Conservation (phyloP, 2,329 filamentous ascomycete genomes). For the Tolypocladium album region DNA sequence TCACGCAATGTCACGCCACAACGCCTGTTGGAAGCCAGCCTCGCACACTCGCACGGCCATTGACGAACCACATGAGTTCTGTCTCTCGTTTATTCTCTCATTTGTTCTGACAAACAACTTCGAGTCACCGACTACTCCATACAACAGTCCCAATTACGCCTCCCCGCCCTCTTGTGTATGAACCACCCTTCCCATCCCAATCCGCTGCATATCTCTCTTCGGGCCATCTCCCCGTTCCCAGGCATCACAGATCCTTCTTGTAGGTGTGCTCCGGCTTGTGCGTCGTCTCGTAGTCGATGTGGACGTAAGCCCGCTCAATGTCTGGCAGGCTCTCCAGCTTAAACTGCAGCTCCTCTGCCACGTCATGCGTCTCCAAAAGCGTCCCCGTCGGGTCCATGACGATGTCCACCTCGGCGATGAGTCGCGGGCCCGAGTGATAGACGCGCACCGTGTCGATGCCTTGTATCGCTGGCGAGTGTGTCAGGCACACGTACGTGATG, state of each 20-base stretch:
- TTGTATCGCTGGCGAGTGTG: constrained; percentile 69
- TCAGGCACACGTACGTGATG: constrained; percentile 86
- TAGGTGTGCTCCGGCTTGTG: constrained; percentile 76
- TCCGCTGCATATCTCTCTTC: too few relatives aligned
- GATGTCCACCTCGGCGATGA: constrained; percentile 92
- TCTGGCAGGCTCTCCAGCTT: constrained; percentile 89
- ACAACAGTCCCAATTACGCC: not conserved
- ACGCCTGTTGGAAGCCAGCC: not conserved
- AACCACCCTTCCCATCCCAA: not conserved
- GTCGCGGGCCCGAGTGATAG: constrained; percentile 78
- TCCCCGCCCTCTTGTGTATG: not conserved
- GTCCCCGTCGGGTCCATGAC: constrained; percentile 74
- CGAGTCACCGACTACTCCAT: too few relatives aligned
- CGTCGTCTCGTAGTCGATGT: constrained; percentile 93
- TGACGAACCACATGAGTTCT: not conserved
- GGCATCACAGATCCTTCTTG: constrained; percentile 46
- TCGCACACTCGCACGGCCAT: not conserved
- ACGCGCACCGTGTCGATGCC: constrained; percentile 93
- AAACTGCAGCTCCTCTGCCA: constrained; percentile 86
- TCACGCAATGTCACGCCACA: not conserved
- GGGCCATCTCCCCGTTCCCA: not conserved
- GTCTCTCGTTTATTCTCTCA: not conserved
- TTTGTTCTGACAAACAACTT: not conserved
- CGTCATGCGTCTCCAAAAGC: constrained; percentile 75
- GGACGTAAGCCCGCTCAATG: constrained; percentile 88